Evolutionary conservation across 2,329 filamentous ascomycete species (phyloP), one percentile per base, ranked within the genome.

Genomic region (Coniochaeta prunicola): DNA sequence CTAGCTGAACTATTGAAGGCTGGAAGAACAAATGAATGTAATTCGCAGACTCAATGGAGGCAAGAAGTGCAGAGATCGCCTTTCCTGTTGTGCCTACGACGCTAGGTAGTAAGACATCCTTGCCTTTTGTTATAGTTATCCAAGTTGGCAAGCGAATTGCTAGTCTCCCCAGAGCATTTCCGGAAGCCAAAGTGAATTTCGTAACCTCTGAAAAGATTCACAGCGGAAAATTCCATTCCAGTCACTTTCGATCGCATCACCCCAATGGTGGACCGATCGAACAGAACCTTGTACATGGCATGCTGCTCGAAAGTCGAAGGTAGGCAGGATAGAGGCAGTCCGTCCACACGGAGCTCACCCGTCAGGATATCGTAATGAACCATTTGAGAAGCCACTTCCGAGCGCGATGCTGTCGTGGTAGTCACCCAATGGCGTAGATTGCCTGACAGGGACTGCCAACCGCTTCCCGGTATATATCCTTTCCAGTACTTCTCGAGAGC

Each of bases 331-430:
- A 84, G 62, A 0, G 80, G 81, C 1, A 69, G 45, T 0, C 82
- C 82, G 59, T 84, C 73, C 0, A 86, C 74, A 0, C 84, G 71
- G 0, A 87, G 68, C 26, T 78, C 71, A 0, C 78, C 82, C 0
- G 73, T 78, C 2, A 87, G 62, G 0, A 83, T 55, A 60, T 83
- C 82, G 62, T 78, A 78, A 28, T 79, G 74, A 3, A 81, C 71
- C 3, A 31, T 6, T 24, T 71, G 62, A 4, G 61, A 31, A 2
- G 28, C 36, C 28, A 42, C 50, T 2, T 33, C 31, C 12, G 50
- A 21, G 6, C 24, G 28, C 8, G 24, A 19, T 34, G 28, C 57
- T 36, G 42, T 38, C 17, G 60, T 9, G 9, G 61, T 57, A 1
- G 74, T 53, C 26, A 72, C 33, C 60, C 68, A 67, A 57, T 66